A percentile compares a stretch with the other conserved stretches of the same genome.
Evolutionary conservation across 345 rosid species (phyloP).

Genomic region (Lepidium aucheri): DNA sequence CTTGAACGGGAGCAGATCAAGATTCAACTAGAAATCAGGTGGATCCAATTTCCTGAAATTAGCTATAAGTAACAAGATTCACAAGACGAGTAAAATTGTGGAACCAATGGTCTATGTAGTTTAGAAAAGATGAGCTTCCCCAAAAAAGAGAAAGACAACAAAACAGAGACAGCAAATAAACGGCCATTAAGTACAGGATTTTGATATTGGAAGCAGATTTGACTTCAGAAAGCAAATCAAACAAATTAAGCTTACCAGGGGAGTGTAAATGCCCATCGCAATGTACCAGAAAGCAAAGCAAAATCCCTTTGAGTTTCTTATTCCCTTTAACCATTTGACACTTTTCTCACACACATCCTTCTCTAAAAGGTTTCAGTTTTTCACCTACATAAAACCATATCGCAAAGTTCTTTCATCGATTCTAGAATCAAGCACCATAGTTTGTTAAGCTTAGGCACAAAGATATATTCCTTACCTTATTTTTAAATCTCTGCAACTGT

Average conservation of each 20-base stretch:
- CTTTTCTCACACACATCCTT: no score
- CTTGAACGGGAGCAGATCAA: background rate
- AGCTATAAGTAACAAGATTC: background rate
- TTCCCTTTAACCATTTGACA: no score
- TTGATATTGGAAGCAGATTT: constrained; percentile 32
- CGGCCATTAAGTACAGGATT: constrained; percentile 10
- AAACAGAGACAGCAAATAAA: constrained; percentile 11
- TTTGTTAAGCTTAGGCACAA: no score
- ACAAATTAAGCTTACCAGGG: constrained; percentile 50
- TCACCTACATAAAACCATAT: no score
- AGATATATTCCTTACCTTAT: no score
- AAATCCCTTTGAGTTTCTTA: no score
- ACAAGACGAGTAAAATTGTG: background rate
- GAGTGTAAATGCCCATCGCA: constrained; percentile 88
- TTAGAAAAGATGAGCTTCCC: constrained; percentile 3
- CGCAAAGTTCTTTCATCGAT: no score
- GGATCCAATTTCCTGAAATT: constrained; percentile 5
- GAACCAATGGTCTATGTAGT: constrained; percentile 6
- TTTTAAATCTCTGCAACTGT: no score
- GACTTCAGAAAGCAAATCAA: constrained; percentile 9
- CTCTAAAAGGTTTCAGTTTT: no score
- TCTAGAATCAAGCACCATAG: no score
- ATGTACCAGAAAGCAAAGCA: no score
- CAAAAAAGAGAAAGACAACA: constrained; percentile 1
- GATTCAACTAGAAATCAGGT: constrained; percentile 7